Evolutionary conservation across 805 yeast species (phyloP).

Genomic region (Geotrichum ghanense): DNA sequence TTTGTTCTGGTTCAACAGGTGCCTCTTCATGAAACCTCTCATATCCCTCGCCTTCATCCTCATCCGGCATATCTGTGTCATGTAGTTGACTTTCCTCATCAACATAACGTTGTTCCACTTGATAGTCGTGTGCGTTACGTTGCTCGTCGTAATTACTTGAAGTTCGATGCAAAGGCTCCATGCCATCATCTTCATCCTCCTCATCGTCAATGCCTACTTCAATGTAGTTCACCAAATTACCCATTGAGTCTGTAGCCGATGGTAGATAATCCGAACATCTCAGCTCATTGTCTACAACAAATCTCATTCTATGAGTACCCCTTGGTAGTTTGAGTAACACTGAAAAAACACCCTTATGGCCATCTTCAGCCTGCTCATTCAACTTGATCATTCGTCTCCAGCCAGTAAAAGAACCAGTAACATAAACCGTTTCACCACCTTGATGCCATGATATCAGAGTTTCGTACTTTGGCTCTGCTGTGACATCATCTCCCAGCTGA

Average conservation of each 20-base stretch:
- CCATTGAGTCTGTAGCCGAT: slow-evolving; percentile 93
- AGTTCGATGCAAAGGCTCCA: neutral
- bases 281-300: slow-evolving; percentile 86
- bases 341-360: slow-evolving; percentile 24
- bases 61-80: slow-evolving; percentile 5
- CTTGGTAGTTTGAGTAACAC: slow-evolving; percentile 41
- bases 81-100: neutral
- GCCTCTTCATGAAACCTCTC: slow-evolving; percentile 70
- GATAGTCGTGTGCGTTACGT: slow-evolving; percentile 8
- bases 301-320: slow-evolving; percentile 87
- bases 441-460: slow-evolving; percentile 84
- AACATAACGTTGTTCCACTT: slow-evolving; percentile 5
- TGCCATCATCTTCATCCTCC: neutral
- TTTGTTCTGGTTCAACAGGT: slow-evolving; percentile 70
- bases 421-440: slow-evolving; percentile 93
- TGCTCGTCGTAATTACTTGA: slow-evolving; percentile 4
- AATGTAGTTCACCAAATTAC: slow-evolving; percentile 84
- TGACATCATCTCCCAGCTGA: slow-evolving; percentile 17
- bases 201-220: slow-evolving; percentile 19
- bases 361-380: slow-evolving; percentile 22
- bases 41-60: slow-evolving; percentile 25
- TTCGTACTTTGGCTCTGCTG: slow-evolving; percentile 23
- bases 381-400: slow-evolving; percentile 97
- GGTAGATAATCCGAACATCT: slow-evolving; percentile 80
- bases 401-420: slow-evolving; percentile 95